These are phyloP conservation scores for Coprinellus aureogranulatus DNA, from an alignment of 768 basidiomycete species.

Conservation along the genomic window DNA sequence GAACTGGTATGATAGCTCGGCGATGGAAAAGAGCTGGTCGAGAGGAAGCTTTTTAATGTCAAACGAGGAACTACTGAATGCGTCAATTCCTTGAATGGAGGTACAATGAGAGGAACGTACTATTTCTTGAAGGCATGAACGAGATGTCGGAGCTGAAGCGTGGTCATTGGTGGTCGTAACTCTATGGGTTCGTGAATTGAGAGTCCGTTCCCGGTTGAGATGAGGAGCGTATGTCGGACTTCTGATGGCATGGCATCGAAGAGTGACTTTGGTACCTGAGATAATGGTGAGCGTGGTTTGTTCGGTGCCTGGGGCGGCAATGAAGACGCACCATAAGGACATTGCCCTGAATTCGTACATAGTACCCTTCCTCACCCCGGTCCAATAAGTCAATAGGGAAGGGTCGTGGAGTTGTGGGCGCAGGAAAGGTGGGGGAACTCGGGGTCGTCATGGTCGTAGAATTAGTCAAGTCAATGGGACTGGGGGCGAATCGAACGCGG, in stretches of 20 bases:
- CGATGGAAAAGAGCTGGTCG: slow-evolving; percentile 35
- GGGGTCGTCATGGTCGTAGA: background rate
- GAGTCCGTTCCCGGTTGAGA: slow-evolving; percentile 13
- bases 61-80: slow-evolving; percentile 23
- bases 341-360: slow-evolving; percentile 16
- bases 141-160: slow-evolving; percentile 36
- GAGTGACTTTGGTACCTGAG: slow-evolving; percentile 17
- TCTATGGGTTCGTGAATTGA: slow-evolving; percentile 32
- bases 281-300: slow-evolving; percentile 1
- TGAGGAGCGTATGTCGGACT: slow-evolving; percentile 11
- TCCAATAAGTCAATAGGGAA: background rate
- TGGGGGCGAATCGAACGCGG: background rate
- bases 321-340: slow-evolving; percentile 23
- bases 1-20: slow-evolving; percentile 40
- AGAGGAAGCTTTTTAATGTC: slow-evolving; percentile 25
- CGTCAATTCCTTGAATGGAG: slow-evolving; percentile 9
- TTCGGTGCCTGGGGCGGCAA: background rate
- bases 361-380: background rate
- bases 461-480: background rate
- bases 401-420: background rate
- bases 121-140: slow-evolving; percentile 38
- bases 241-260: slow-evolving; percentile 19
- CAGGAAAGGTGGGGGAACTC: background rate
- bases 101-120: slow-evolving; percentile 28
- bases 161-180: slow-evolving; percentile 34